Conservation (phyloP, 2,329 filamentous ascomycete genomes). For the Colletotrichum echinochloae region DNA sequence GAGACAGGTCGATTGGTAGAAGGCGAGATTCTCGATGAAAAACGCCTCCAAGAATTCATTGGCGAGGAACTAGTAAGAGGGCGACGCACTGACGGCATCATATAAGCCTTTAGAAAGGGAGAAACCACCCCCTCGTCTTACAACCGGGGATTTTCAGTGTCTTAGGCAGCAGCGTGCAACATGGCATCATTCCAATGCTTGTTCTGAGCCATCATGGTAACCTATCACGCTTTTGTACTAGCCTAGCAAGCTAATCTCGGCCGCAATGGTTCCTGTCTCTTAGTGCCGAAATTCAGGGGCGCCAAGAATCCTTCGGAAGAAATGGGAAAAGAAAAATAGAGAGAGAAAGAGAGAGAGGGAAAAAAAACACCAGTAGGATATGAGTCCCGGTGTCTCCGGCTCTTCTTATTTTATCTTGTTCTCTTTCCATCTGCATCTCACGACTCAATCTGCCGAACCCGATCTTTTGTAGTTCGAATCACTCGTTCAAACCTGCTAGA, state of each 20-base stretch:
- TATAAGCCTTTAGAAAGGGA: background rate
- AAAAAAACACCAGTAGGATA: background rate
- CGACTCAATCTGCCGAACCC: background rate
- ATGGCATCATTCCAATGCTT: background rate
- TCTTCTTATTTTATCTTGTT: background rate
- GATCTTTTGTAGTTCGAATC: background rate
- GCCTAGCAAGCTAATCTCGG: background rate
- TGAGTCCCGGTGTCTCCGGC: background rate
- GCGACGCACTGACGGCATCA: too few relatives aligned
- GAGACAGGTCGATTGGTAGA: slow-evolving; percentile 46
- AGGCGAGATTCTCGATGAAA: slow-evolving; percentile 47
- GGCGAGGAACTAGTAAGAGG: background rate
- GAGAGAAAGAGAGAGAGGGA: background rate
- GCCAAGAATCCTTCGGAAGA: background rate
- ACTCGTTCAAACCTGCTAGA: background rate
- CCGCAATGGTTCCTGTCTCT: background rate
- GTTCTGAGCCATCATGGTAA: background rate
- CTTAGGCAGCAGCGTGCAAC: background rate
- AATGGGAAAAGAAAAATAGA: background rate
- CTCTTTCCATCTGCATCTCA: background rate
- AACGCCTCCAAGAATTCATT: slow-evolving; percentile 44
- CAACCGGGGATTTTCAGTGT: background rate
- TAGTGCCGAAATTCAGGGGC: background rate
- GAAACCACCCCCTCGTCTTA: background rate
- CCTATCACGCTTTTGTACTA: background rate